These are phyloP conservation scores for Myxozyma udenii DNA, from an alignment of 805 yeast genomes.

Conservation along the genomic window DNA sequence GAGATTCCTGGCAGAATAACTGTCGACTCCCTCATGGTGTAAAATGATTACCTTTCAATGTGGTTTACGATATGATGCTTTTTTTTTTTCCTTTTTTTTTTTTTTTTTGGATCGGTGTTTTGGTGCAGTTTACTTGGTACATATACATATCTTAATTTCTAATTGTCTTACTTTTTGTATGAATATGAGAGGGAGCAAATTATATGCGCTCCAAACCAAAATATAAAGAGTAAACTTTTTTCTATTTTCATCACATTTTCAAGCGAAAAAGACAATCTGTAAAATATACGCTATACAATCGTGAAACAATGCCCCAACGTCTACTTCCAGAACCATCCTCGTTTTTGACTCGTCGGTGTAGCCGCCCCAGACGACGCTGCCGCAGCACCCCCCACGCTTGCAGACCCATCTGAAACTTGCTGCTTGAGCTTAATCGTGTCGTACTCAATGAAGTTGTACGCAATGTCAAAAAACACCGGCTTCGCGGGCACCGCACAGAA, in stretches of 20 bases:
- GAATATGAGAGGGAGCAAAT: too few species aligned
- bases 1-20: not conserved
- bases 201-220: too few species aligned
- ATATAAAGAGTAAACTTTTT: too few species aligned
- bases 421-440: constrained; percentile 3
- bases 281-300: too few species aligned
- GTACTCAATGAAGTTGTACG: constrained; percentile 66
- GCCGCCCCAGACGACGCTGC: too few species aligned
- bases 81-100: not conserved
- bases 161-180: too few species aligned
- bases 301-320: too few species aligned
- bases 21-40: not conserved
- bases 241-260: too few species aligned
- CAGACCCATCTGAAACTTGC: not conserved
- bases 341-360: too few species aligned
- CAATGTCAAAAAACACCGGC: constrained; percentile 89
- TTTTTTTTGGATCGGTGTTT: not conserved
- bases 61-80: not conserved
- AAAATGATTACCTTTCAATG: not conserved
- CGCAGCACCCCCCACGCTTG: too few species aligned
- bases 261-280: too few species aligned
- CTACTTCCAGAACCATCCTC: constrained; percentile 28
- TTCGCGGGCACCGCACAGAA: constrained; percentile 68
- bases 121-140: not conserved
- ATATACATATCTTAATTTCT: too few species aligned